Evolutionary conservation across 345 rosid genomes (phyloP), one percentile per base, ranked within the genome.

Genomic region (Sisymbrium altissimum): DNA sequence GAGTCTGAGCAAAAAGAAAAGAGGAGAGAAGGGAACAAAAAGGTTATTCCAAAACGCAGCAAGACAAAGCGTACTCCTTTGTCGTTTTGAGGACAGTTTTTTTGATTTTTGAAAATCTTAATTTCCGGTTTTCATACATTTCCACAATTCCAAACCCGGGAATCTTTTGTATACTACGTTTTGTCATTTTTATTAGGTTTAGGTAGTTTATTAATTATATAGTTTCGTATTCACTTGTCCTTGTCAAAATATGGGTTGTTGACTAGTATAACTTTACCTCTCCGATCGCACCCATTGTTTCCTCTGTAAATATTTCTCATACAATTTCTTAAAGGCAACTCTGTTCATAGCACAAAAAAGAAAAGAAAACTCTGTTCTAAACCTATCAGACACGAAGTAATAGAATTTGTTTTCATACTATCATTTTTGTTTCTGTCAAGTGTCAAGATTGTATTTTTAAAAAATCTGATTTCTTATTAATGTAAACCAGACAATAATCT

Each of bases 41-140:
- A 58, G 77, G 30, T 77, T 66, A 59, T 57, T 77, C 73, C 81
- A 77, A 78, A 78, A 72, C 81, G 81, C 81, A 78, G 78, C 56
- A 68, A 55, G 78, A 78, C 71, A 76, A 64, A 68, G 81, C 11
- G 75, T 69, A 74, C 77, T 10, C 63, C 45, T 62, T 78, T 81
- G 84, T 80, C 81, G 79, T 81, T 81, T 78, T 61, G 69, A 27
- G 13, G 21, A 7, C 15, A 5, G 40, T n/a, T 46, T 75, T 70
- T 54, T 70, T 54, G 9, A 52, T 30, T 69, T 64, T 77, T 29
- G 68, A 77, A n/a, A n/a, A 18, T 40, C 39, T 25, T 17, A 0
- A 43, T 62, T 60, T 62, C 68, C 59, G 49, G 56, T 68, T 68
- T 56, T 69, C 15, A 10, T 54, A 50, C 67, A 48, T 21, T 41